Evolutionary conservation across 139 green algal genomes (phyloP).

Genomic region (Penium margaritaceum): DNA sequence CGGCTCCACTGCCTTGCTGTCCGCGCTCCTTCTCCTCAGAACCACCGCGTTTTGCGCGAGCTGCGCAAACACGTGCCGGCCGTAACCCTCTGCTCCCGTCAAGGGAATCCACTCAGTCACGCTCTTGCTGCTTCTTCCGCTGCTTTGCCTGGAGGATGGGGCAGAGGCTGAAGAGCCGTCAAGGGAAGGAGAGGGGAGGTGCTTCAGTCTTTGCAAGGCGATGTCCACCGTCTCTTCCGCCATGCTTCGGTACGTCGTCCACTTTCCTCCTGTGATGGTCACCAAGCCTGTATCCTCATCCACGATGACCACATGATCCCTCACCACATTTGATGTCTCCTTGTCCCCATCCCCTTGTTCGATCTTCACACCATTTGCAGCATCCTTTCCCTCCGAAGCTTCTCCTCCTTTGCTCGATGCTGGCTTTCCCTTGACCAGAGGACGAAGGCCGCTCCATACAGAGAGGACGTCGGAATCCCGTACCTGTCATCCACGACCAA

Average conservation of each 20-base stretch:
- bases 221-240: slow-evolving; percentile 51
- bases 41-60: no score
- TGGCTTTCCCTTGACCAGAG: slow-evolving; percentile 52
- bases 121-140: slow-evolving; percentile 54
- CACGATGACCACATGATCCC: slow-evolving; percentile 64
- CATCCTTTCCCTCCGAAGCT: slow-evolving; percentile 33
- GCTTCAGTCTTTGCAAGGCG: slow-evolving; percentile 17
- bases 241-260: slow-evolving; percentile 87
- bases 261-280: slow-evolving; percentile 85
- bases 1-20: not conserved
- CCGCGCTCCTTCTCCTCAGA: no score
- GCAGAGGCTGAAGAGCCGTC: slow-evolving; percentile 32
- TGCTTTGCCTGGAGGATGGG: no score
- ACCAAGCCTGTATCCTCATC: slow-evolving; percentile 72
- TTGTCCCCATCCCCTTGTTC: slow-evolving; percentile 50
- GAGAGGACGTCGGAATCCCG: slow-evolving; percentile 78
- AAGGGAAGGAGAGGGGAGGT: no score
- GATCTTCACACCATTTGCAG: no score
- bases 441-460: slow-evolving; percentile 84
- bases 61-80: no score
- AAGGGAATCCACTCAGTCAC: not conserved
- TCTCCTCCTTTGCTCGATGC: not conserved
- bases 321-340: slow-evolving; percentile 46
- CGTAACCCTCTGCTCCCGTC: no score
- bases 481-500: slow-evolving; percentile 54